phyloP scores from a whole-genome alignment of 2,329 filamentous ascomycete genomes.

The Neonectria ditissima region DNA sequence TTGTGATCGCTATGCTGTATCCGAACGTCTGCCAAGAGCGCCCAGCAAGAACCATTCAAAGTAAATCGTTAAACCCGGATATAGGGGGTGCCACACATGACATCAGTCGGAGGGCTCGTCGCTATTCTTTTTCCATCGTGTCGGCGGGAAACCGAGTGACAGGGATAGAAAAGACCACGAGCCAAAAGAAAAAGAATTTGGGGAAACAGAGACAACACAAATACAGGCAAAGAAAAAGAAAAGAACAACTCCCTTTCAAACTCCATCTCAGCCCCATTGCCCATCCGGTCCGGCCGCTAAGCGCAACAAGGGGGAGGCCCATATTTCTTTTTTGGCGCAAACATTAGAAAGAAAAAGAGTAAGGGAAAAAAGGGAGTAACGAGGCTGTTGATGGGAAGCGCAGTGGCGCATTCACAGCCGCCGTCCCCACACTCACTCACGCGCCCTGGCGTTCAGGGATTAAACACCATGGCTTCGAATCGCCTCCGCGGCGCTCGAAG shows the following conservation, averaged over 20 bases:
- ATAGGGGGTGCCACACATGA: slow-evolving; percentile 31
- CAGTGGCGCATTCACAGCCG: slow-evolving; percentile 25
- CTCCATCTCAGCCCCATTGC: slow-evolving; percentile 31
- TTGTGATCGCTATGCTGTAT: slow-evolving; percentile 40
- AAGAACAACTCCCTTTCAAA: slow-evolving; percentile 27
- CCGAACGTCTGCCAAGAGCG: slow-evolving; percentile 28
- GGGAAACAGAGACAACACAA: slow-evolving; percentile 16
- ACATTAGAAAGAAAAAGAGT: slow-evolving; percentile 19
- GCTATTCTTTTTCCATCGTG: slow-evolving; percentile 22
- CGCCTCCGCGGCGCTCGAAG: slow-evolving; percentile 2
- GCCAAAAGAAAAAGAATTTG: slow-evolving; percentile 25
- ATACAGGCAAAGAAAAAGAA: slow-evolving; percentile 16
- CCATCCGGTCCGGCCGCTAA: slow-evolving; percentile 31
- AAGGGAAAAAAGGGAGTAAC: slow-evolving; percentile 7
- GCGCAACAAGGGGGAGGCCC: slow-evolving; percentile 25
- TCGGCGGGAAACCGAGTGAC: slow-evolving; percentile 10
- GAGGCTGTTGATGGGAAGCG: slow-evolving; percentile 11
- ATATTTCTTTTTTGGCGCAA: slow-evolving; percentile 12
- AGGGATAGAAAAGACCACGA: slow-evolving; percentile 27
- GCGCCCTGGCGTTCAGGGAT: slow-evolving; percentile 27
- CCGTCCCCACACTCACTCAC: slow-evolving; percentile 17
- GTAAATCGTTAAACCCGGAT: slow-evolving; percentile 43
- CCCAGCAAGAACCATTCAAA: slow-evolving; percentile 32
- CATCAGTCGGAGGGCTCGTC: slow-evolving; percentile 28
- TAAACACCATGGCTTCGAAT: slow-evolving; percentile 11